Conservation (phyloP, 345 rosid species). For the Xanthoceras sorbifolium region DNA sequence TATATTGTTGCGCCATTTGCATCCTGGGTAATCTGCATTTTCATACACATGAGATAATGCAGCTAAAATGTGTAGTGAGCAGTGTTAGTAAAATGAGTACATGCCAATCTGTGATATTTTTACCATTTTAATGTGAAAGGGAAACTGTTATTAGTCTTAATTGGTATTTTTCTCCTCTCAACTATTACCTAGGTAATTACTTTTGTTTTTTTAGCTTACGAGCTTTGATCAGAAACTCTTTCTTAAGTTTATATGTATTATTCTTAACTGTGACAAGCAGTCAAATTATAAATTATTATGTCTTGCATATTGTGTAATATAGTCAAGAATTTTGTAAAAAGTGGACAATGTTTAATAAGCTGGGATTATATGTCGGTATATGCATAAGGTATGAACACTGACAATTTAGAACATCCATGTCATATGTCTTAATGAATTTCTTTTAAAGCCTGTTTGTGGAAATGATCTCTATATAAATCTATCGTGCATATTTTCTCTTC, state of each 20-base stretch:
- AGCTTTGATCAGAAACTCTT: neutral
- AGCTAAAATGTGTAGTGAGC: neutral
- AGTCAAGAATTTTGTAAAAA: neutral
- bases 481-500: conserved; percentile 4
- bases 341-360: neutral
- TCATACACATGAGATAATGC: neutral
- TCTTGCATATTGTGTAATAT: neutral
- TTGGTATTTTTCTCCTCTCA: neutral
- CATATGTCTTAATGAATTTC: neutral
- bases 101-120: neutral
- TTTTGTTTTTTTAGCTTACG: neutral
- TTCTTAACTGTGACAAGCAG: neutral
- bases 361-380: neutral
- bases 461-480: neutral
- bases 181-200: neutral
- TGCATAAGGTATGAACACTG: neutral
- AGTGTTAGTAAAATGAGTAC: neutral
- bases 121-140: neutral
- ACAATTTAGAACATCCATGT: neutral
- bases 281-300: neutral
- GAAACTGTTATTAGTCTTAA: neutral
- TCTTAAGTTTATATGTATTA: neutral
- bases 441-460: neutral
- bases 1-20: neutral
- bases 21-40: neutral